A percentile compares a stretch with the other conserved stretches of the same genome.
Conservation (phyloP, 176 grass and related monocot species). For the Bromus sterilis region DNA sequence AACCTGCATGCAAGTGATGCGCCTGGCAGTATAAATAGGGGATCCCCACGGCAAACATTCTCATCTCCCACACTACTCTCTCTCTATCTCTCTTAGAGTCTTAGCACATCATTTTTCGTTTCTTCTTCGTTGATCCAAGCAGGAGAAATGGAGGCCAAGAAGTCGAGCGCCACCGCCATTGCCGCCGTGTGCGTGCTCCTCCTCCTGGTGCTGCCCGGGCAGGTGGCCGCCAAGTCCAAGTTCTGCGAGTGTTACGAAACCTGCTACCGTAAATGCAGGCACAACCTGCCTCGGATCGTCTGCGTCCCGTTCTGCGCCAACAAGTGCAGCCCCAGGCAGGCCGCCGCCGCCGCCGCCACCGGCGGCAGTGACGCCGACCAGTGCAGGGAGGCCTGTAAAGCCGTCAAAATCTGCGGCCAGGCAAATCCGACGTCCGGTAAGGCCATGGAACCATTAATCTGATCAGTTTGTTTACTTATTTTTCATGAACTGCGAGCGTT, state of each 20-base stretch:
- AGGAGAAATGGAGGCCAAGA: not conserved
- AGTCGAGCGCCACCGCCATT: not conserved
- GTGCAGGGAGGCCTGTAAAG: not conserved
- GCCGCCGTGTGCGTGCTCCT: not conserved
- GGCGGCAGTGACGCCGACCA: too few species aligned
- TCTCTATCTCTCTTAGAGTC: not conserved
- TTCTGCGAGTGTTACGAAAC: not conserved
- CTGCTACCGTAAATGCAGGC: not conserved
- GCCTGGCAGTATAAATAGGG: not conserved
- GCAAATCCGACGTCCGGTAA: not conserved
- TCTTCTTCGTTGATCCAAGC: not conserved
- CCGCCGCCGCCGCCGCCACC: not conserved
- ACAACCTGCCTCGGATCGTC: not conserved
- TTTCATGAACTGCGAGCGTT: not conserved
- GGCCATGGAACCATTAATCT: not conserved
- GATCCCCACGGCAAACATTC: not conserved
- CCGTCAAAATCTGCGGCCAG: not conserved
- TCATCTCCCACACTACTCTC: not conserved
- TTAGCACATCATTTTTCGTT: not conserved
- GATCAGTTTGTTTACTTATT: not conserved
- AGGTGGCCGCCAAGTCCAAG: not conserved
- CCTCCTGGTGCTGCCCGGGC: not conserved
- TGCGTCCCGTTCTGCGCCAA: not conserved
- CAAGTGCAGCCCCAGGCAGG: not conserved
- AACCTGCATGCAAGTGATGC: not conserved